A percentile compares a stretch with the other conserved stretches of the same genome.
These are phyloP conservation scores for Penicillium sp. DNA, from an alignment of 2,329 filamentous ascomycete species.

Conservation along the genomic window DNA sequence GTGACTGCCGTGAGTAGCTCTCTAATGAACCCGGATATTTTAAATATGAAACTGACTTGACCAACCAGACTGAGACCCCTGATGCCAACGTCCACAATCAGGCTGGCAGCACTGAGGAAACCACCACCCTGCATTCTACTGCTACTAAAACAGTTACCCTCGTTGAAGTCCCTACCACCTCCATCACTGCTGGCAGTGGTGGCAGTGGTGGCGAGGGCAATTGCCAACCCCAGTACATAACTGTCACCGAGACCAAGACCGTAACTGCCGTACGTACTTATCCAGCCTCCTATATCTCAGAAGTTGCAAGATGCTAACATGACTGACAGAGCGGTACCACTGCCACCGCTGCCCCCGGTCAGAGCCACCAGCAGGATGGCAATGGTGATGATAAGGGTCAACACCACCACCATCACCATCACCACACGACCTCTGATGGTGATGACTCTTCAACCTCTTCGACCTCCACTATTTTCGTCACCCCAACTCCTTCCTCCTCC, in stretches of 20 bases:
- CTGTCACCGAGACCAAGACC: constrained; percentile 37
- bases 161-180: constrained; percentile 17
- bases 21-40: neutral
- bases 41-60: neutral
- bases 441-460: constrained; percentile 7
- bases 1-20: constrained; percentile 28
- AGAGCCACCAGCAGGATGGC: constrained; percentile 11
- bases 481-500: constrained; percentile 11
- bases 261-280: constrained; percentile 37
- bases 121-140: constrained; percentile 33
- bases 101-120: constrained; percentile 19
- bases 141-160: constrained; percentile 34
- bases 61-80: constrained; percentile 4
- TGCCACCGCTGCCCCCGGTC: constrained; percentile 6
- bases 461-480: constrained; percentile 4
- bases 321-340: constrained; percentile 6
- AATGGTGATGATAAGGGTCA: constrained; percentile 4
- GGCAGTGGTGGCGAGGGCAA: constrained; percentile 5
- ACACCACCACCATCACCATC: neutral
- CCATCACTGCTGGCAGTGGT: constrained; percentile 14
- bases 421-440: constrained; percentile 1
- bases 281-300: neutral
- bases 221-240: constrained; percentile 28
- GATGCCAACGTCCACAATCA: constrained; percentile 15
- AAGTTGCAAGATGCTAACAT: neutral